Evolutionary conservation across 2,329 filamentous ascomycete species (phyloP), one percentile per base, ranked within the genome.

Genomic region (Graphilbum fragrans): DNA sequence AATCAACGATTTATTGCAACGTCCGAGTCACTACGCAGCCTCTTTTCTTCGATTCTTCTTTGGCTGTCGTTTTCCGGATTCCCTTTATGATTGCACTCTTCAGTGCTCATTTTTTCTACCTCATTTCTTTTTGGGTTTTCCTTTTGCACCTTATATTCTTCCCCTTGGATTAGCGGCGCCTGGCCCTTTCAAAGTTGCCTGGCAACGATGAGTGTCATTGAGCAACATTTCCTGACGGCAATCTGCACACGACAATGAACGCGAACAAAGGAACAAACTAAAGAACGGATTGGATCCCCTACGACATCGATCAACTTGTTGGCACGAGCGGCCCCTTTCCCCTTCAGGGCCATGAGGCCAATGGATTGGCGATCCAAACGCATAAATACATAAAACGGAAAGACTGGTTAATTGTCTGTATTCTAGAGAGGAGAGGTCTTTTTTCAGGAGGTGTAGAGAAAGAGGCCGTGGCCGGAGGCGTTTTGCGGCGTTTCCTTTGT

Each of bases 371-470:
- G 16, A 36, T 11, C 8, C 14, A 37, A 19, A 34, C 18, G 4
- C 20, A 35, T 25, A 37, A 37, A 33, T 20, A 22, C 35, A 29
- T 14, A 16, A 17, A 19, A 42, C 36, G 36, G 38, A 41, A 29
- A 48, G 38, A 41, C 42, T 41, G 37, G 20, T 43, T 27, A 27
- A 22, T 37, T 43, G 43, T 45, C 38, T 48, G 47, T 48, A 47
- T 41, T 41, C 35, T 45, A 48, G 45, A 48, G 35, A 32, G 34
- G 43, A 41, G 41, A 38, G 45, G 25, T 27, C 25, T 27, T 27
- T 7, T 45, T 41, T 47, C 36, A 16, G 38, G 35, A 18, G 47
- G 17, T 47, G 47, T 45, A 49, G 47, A 47, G 31, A 45, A 27
- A 36, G 29, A 39, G 47, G 45, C 43, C 45, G 45, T 41, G 43